Evolutionary conservation across 2,329 filamentous ascomycete genomes (phyloP).

Genomic region (Botrytis paeoniae): DNA sequence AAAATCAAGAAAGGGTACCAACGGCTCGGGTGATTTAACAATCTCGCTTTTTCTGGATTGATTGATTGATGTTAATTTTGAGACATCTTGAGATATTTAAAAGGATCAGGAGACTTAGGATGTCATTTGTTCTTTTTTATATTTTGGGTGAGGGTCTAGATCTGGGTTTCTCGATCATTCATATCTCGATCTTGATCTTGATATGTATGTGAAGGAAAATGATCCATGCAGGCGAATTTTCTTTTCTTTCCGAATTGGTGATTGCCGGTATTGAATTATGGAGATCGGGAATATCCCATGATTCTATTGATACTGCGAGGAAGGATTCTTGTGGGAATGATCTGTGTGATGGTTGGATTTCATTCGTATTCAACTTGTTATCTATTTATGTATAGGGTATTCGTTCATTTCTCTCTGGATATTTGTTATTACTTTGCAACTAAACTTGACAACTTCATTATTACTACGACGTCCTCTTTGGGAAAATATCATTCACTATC

Average conservation of each 20-base stretch:
- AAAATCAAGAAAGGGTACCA: not conserved
- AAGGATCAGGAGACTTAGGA: not conserved
- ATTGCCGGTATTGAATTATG: not conserved
- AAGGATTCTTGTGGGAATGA: no score
- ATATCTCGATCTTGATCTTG: not conserved
- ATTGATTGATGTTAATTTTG: no score
- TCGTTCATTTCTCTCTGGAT: no score
- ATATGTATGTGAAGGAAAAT: not conserved
- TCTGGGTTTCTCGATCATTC: not conserved
- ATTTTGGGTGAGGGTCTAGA: not conserved
- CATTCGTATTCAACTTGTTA: no score
- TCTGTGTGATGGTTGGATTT: no score
- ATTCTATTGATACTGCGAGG: no score
- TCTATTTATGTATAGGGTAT: no score
- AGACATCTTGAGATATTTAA: not conserved
- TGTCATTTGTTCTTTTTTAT: not conserved
- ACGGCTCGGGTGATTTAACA: not conserved
- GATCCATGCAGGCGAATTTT: not conserved
- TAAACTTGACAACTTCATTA: no score
- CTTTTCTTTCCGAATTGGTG: not conserved
- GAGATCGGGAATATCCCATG: no score
- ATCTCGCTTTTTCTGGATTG: not conserved
- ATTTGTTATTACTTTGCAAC: no score
- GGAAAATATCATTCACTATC: not conserved
- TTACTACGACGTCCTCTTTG: no score